Base-by-base conservation (phyloP, 1,139 yeast species). In the Wickerhamomyces sp. region DNA sequence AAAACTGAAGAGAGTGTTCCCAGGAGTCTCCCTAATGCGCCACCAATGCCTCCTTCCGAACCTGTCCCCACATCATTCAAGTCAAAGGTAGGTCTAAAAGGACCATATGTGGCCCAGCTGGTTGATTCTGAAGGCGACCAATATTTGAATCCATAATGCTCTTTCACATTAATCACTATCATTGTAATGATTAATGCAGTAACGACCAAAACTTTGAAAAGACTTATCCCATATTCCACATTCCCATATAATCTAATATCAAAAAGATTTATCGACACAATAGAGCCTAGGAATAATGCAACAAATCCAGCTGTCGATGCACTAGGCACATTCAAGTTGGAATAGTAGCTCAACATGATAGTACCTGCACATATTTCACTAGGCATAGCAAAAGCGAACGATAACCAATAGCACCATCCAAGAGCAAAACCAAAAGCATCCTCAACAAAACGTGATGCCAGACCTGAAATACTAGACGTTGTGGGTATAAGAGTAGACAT, bases 381-480 rank as follows among this genome's bases (percentile, higher is more conserved):
- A 0, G 96, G 89, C 39, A 86, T 64, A 0, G 89, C 87, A 39
- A 84, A 65, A 7, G 85, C 72, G 58, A 84, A 85, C 43, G 87
- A 76, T 14, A 83, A 59, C 78, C 90, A 86, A 59, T 87, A 87
- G 33, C 78, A 67, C 70, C 89, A 74, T 0, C 95, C 95, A 0
- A 85, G 68, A 1, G 94, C 81, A 58, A 86, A 84, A 0, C 96
- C 96, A 57, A 87, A 78, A 0, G 95, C 86, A 50, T 83, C 89
- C 55, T 87, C 95, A 2, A 86, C 87, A 60, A 87, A 86, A 35
- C 95, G 65, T 0, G 92, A 76, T 3, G 88, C 77, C 21, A 85
- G 67, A 0, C 88, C 88, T 3, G 85, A 77, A 17, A 81, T 83
- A 7, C 95, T 94, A 37, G 88, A 89, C 19, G 86, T 83, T 20